A percentile compares a stretch with the other conserved stretches of the same genome.
These are phyloP conservation scores for Podosphaera fusca DNA, from an alignment of 2,329 filamentous ascomycete genomes.

Conservation along the genomic window DNA sequence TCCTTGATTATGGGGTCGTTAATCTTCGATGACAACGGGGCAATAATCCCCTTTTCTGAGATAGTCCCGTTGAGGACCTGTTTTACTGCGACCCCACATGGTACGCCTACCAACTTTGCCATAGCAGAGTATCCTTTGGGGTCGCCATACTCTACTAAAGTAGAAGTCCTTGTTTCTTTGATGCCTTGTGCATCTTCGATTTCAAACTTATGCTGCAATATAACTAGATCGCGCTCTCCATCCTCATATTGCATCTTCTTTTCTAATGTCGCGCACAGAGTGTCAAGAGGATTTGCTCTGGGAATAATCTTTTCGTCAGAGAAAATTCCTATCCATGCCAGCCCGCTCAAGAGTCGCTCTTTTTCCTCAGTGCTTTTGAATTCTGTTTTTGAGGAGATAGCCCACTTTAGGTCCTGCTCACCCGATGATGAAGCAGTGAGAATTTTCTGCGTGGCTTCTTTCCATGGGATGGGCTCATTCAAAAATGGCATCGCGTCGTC, in stretches of 20 bases:
- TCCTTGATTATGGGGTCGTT: conserved; percentile 54
- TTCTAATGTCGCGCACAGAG: conserved; percentile 73
- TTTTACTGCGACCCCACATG: conserved; percentile 52
- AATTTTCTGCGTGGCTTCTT: conserved; percentile 60
- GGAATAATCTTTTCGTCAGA: conserved; percentile 46
- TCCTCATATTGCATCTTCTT: conserved; percentile 75
- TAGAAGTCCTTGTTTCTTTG: conserved; percentile 57
- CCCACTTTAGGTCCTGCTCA: conserved; percentile 46
- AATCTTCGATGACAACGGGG: conserved; percentile 51
- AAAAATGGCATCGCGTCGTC: conserved; percentile 44
- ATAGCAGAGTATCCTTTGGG: conserved; percentile 60
- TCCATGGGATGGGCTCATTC: conserved; percentile 51
- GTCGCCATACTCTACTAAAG: conserved; percentile 62
- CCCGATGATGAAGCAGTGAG: conserved; percentile 42
- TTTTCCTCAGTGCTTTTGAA: conserved; percentile 49
- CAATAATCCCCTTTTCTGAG: conserved; percentile 48
- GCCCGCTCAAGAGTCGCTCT: conserved; percentile 43
- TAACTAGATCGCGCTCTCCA: conserved; percentile 65
- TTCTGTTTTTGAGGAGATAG: conserved; percentile 51
- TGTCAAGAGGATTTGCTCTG: conserved; percentile 62
- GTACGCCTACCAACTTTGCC: conserved; percentile 61
- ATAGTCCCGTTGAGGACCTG: conserved; percentile 57
- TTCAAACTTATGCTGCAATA: conserved; percentile 63
- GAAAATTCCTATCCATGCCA: conserved; percentile 51
- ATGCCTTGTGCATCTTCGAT: conserved; percentile 63